Evolutionary conservation across 2,329 filamentous ascomycete species (phyloP).

Genomic region (Paracoccidioides brasiliensis): DNA sequence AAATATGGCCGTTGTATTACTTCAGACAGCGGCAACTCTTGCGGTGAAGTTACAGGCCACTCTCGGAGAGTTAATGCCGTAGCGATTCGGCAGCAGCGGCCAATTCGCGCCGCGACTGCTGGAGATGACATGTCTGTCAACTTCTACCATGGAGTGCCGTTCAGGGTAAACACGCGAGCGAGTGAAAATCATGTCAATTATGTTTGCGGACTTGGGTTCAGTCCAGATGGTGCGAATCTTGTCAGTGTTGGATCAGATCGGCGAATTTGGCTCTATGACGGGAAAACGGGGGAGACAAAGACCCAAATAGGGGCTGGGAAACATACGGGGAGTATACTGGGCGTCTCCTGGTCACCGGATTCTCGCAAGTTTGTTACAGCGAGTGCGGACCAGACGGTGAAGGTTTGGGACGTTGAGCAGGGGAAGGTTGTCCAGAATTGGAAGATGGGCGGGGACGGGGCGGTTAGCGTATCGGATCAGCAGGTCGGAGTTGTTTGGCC

Average conservation of each 20-base stretch:
- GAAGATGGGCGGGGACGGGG: conserved; percentile 65
- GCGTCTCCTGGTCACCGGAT: conserved; percentile 78
- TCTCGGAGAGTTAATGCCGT: conserved; percentile 84
- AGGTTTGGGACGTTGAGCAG: conserved; percentile 79
- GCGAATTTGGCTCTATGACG: conserved; percentile 88
- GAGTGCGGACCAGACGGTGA: conserved; percentile 87
- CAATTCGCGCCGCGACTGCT: conserved; percentile 81
- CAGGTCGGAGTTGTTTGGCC: conserved; percentile 94
- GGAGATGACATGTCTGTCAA: conserved; percentile 81
- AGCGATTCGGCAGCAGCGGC: conserved; percentile 75
- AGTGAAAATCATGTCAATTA: conserved; percentile 74
- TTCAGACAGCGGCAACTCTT: conserved; percentile 87
- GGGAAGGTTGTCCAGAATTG: conserved; percentile 69
- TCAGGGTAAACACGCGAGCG: conserved; percentile 85
- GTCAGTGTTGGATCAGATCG: conserved; percentile 89
- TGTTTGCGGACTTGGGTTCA: conserved; percentile 77
- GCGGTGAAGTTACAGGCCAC: conserved; percentile 88
- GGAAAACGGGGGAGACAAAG: conserved; percentile 79
- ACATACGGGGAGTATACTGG: conserved; percentile 87
- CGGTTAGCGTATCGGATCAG: conserved; percentile 63
- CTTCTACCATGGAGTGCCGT: conserved; percentile 87
- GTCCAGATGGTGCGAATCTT: conserved; percentile 67
- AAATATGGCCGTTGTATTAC: conserved; percentile 89
- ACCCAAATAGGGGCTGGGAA: conserved; percentile 57
- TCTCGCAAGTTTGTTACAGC: conserved; percentile 79